Percentiles rank a stretch among this genome's conserved stretches.
phyloP scores from a whole-genome alignment of 768 basidiomycete species.

The Stropharia rugosoannulata region DNA sequence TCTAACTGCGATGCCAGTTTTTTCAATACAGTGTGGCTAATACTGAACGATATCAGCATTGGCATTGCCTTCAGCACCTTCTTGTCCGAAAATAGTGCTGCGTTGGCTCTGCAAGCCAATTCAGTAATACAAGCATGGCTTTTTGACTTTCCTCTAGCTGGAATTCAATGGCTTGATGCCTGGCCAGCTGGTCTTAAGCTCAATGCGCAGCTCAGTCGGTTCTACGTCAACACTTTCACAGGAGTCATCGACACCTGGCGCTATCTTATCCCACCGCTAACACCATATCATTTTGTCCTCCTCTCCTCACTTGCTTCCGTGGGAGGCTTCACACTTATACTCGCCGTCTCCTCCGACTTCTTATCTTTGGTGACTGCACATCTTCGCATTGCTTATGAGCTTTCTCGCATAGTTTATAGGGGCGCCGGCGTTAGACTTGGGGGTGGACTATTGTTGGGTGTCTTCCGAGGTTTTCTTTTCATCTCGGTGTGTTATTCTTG shows the following conservation, averaged over 20 bases:
- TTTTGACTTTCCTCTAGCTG: constrained; percentile 20
- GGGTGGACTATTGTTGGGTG: constrained; percentile 74
- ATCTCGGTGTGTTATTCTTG: background rate
- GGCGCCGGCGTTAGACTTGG: constrained; percentile 52
- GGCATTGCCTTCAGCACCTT: constrained; percentile 74
- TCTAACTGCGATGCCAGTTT: constrained; percentile 50
- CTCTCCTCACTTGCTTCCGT: constrained; percentile 33
- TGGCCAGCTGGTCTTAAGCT: constrained; percentile 98
- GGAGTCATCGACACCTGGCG: constrained; percentile 69
- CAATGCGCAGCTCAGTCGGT: constrained; percentile 88
- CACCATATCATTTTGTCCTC: constrained; percentile 12
- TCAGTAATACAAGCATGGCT: constrained; percentile 34
- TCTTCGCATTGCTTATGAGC: constrained; percentile 64
- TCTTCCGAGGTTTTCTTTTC: constrained; percentile 72
- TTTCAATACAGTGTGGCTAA: constrained; percentile 89
- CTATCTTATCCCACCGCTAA: constrained; percentile 40
- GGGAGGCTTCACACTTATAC: constrained; percentile 61
- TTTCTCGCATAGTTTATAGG: constrained; percentile 59
- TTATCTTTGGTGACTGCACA: constrained; percentile 68
- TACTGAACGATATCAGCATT: constrained; percentile 87
- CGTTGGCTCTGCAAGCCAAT: constrained; percentile 40
- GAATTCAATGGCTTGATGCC: constrained; percentile 82
- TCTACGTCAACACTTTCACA: constrained; percentile 75
- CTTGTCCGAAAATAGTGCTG: constrained; percentile 60
- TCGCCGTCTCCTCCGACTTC: constrained; percentile 67